These are phyloP conservation scores for Cladosporium sphaerospermum DNA, from an alignment of 2,329 filamentous ascomycete species.

Conservation along the genomic window DNA sequence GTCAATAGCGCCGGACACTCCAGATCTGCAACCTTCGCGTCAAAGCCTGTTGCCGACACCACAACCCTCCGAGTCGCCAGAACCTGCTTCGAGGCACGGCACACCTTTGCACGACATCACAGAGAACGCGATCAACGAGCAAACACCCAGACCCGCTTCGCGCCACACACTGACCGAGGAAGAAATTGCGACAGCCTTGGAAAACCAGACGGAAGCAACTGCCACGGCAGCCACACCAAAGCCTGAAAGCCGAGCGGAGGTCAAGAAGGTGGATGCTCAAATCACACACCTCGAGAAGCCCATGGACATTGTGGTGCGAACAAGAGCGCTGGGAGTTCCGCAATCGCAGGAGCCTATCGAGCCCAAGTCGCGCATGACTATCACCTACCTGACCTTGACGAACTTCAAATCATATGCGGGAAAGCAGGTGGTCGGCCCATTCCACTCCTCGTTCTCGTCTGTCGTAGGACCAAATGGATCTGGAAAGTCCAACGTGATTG, in stretches of 20 bases:
- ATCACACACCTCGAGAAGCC: conserved; percentile 77
- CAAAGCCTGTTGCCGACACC: conserved; percentile 43
- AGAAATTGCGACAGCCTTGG: conserved; percentile 14
- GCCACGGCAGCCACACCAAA: conserved; percentile 20
- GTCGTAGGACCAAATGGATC: conserved; percentile 97
- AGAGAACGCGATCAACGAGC: conserved; percentile 57
- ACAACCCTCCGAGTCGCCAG: conserved; percentile 36
- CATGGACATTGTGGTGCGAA: conserved; percentile 89
- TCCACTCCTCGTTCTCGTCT: conserved; percentile 94
- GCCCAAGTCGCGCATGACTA: conserved; percentile 82
- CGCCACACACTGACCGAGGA: conserved; percentile 15
- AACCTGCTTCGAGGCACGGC: conserved; percentile 34
- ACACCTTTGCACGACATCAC: conserved; percentile 72
- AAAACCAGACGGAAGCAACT: conserved; percentile 13
- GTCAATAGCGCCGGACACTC: conserved; percentile 33
- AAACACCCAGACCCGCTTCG: conserved; percentile 34
- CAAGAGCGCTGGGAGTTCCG: conserved; percentile 60
- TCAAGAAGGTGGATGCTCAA: conserved; percentile 69
- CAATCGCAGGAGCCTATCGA: conserved; percentile 66
- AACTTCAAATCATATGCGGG: conserved; percentile 99
- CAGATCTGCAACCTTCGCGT: conserved; percentile 29
- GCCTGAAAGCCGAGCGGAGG: conserved; percentile 33
- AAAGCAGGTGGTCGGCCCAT: conserved; percentile 88
- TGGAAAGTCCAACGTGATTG: conserved; percentile 97
- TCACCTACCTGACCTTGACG: conserved; percentile 82